Percentiles rank a stretch among this genome's conserved stretches.
Evolutionary conservation across 129 eudicot genomes (phyloP).

Genomic region (Glebionis coronaria): DNA sequence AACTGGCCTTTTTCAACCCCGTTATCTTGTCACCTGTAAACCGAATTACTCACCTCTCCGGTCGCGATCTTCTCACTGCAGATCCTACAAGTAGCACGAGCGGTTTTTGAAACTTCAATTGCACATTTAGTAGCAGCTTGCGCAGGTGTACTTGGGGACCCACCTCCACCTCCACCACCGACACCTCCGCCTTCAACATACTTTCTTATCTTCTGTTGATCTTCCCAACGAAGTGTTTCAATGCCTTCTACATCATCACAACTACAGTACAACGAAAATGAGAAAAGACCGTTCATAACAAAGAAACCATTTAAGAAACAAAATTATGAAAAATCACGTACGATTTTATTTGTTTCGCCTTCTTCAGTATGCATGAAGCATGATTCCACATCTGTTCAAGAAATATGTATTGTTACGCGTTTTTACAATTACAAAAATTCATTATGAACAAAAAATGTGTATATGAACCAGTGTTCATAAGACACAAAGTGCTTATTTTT

Average conservation of each 20-base stretch:
- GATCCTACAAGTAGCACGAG: constrained; percentile 76
- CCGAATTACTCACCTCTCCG: constrained; percentile 58
- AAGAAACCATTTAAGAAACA: neutral
- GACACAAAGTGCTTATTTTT: neutral
- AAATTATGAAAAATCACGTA: constrained; percentile 33
- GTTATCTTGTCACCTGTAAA: too few relatives aligned
- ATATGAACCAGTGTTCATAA: constrained; percentile 8
- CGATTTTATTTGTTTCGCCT: constrained; percentile 85
- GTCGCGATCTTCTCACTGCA: constrained; percentile 75
- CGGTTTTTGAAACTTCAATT: constrained; percentile 65
- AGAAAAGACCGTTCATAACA: neutral
- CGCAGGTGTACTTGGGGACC: constrained; percentile 28
- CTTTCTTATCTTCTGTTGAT: constrained; percentile 77
- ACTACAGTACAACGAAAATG: constrained; percentile 34
- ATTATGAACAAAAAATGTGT: neutral
- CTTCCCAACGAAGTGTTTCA: constrained; percentile 96
- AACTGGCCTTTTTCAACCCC: neutral
- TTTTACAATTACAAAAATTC: neutral
- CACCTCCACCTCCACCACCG: constrained; percentile 44
- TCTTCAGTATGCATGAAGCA: constrained; percentile 74
- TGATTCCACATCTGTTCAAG: constrained; percentile 89
- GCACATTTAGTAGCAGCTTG: constrained; percentile 40
- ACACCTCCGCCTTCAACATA: constrained; percentile 55
- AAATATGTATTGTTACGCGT: constrained; percentile 11
- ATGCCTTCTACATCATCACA: constrained; percentile 84